Evolutionary conservation across 2,329 filamentous ascomycete genomes (phyloP), one percentile per base, ranked within the genome.

Genomic region (Purpureocillium takamizusanense): DNA sequence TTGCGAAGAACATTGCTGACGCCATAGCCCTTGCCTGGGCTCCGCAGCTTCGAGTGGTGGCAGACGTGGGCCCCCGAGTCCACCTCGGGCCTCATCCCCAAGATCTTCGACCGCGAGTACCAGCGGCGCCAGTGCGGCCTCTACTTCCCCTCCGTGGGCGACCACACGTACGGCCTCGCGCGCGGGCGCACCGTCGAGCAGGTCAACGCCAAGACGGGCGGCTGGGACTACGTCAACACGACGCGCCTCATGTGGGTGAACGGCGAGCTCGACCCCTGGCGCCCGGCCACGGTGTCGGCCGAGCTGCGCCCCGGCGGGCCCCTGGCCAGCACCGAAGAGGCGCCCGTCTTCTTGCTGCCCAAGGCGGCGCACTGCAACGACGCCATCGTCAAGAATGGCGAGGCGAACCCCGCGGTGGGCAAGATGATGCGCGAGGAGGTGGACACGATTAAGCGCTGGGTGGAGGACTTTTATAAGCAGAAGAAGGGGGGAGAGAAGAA

Each of bases 241-340:
- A 70, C 66, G 13, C 66, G 75, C 3, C 56, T 82, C 16, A 62
- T 79, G 18, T 79, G 69, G 62, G 64, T 68, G 6, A 79, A 80
- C 46, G 76, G 70, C 32, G 63, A 76, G 53, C 72, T 62, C 39
- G 77, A 81, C 51, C 77, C 76, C 6, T 81, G 76, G 77, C 62
- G 68, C 27, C 66, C 72, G 4, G 65, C 69, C 0, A 67, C 67
- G 4, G 66, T 80, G 1, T 69, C 66, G 1, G 72, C 71, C 14
- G 60, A 65, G 18, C 67, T 68, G 50, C 62, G 75, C 15, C 72
- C 74, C 0, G 70, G 66, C 6, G 76, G 77, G 0, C 72, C 74
- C 1, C 52, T 78, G 13, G 12, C 54, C 39, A 66, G 66, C 10
- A 73, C 66, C 0, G 18, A 52, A 1, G 50, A 67, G 18, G 62